phyloP scores from a whole-genome alignment of 106 monocot genomes.

The Dioscorea dumetorum region DNA sequence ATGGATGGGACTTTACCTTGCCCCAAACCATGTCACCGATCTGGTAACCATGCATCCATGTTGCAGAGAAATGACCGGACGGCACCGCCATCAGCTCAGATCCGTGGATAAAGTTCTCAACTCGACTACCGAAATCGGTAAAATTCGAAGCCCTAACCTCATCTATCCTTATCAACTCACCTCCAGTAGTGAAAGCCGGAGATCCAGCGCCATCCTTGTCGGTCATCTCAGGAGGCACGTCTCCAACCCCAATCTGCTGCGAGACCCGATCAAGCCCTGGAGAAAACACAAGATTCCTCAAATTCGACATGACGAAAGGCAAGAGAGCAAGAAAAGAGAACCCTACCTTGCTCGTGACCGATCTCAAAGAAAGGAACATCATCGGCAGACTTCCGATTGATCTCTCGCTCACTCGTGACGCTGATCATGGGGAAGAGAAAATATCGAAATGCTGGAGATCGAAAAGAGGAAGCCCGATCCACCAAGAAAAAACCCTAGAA shows the following conservation, averaged over 20 bases:
- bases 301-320: too few relatives aligned
- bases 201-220: too few relatives aligned
- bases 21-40: slow-evolving; percentile 97
- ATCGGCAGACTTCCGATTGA: not conserved
- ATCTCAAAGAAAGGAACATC: not conserved
- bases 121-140: not conserved
- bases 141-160: not conserved
- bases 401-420: not conserved
- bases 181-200: not conserved
- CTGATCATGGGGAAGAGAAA: not conserved
- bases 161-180: not conserved
- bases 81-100: not conserved
- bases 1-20: slow-evolving; percentile 98
- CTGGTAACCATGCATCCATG: slow-evolving; percentile 42
- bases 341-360: too few relatives aligned
- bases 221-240: too few relatives aligned
- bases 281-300: too few relatives aligned
- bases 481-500: not conserved
- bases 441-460: too few relatives aligned
- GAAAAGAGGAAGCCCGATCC: not conserved
- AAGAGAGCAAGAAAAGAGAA: too few relatives aligned
- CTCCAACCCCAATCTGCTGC: too few relatives aligned
- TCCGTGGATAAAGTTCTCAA: not conserved
- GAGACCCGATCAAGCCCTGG: too few relatives aligned
- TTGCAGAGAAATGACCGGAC: not conserved